A percentile compares a stretch with the other conserved stretches of the same genome.
Evolutionary conservation across 2,329 filamentous ascomycete genomes (phyloP).

Genomic region (Coleophoma crateriformis): DNA sequence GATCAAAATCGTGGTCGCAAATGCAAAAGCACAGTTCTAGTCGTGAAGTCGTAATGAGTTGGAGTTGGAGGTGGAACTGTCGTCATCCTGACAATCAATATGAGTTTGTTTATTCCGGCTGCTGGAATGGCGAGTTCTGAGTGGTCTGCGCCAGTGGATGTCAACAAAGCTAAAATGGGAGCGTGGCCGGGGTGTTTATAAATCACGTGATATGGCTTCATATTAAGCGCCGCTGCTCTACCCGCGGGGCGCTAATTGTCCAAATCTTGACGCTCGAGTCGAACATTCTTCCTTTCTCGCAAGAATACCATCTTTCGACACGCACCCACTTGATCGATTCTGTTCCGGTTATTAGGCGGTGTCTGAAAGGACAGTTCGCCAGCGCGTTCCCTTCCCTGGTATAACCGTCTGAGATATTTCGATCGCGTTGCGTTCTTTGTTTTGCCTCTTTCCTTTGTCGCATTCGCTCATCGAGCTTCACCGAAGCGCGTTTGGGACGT

Average conservation of each 20-base stretch:
- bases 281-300: not conserved
- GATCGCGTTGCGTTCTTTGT: constrained; percentile 1
- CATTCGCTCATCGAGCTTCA: constrained; percentile 14
- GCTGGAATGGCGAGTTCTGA: too few species aligned
- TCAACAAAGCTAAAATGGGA: too few species aligned
- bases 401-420: not conserved
- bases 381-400: constrained; percentile 1
- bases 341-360: not conserved
- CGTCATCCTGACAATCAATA: too few species aligned
- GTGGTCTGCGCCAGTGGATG: too few species aligned
- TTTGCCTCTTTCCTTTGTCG: constrained; percentile 15
- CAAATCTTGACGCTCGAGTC: too few species aligned
- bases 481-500: constrained; percentile 11
- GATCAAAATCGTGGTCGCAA: not conserved
- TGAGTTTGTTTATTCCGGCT: too few species aligned
- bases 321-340: not conserved
- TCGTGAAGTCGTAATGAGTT: too few species aligned
- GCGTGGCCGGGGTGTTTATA: too few species aligned
- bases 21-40: not conserved
- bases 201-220: too few species aligned
- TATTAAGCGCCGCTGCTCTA: too few species aligned
- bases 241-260: too few species aligned
- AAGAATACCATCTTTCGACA: not conserved
- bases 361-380: not conserved
- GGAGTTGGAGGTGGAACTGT: too few species aligned